Base-by-base conservation (phyloP, 2,329 filamentous ascomycete genomes). In the Aspergillus sergii region DNA sequence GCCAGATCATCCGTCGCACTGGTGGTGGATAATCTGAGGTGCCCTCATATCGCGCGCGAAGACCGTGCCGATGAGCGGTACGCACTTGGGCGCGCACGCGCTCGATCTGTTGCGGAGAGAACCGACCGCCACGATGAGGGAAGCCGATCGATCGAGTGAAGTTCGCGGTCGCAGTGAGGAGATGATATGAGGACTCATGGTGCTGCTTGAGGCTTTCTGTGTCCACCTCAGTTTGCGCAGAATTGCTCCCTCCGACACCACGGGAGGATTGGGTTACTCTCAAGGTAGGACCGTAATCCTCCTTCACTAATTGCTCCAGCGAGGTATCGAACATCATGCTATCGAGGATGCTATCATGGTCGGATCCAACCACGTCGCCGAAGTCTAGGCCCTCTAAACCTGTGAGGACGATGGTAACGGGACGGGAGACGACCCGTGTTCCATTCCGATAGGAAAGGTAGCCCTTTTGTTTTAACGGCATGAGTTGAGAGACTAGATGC, bases 401-500 rank as follows among this genome's bases (percentile, higher is more conserved):
- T 0, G 66, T 67, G 19, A 73, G 59, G 1, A 76, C 67, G 3
- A 76, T 57, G 1, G 71, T 75, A 6, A 75, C 61, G 3, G 67
- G 64, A 8, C 71, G 64, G 9, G 65, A 60, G 6, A 72, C 57
- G 23, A 74, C 28, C 16, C 58, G 59, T 2, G 57, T 63, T 2
- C 67, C 68, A 57, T 71, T 59, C 57, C 68, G 67, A 57, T 72
- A 69, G 1, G 71, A 70, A 3, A 76, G 63, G 48, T 71, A 70
- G 2, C 70, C 69, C 2, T 46, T 59, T 30, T 69, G 59, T 14
- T 64, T 67, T 8, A 76, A 59, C 9, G 57, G 23, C 19, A 62
- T 60, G 1, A 77, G 53, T 32, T 69, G 65, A 1, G 64, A 63
- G 16, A 67, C 32, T 4, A 76, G 65, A 26, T 43, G 45, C 21